Evolutionary conservation across 2,329 filamentous ascomycete species (phyloP).

Genomic region (Emmonsia crescens): DNA sequence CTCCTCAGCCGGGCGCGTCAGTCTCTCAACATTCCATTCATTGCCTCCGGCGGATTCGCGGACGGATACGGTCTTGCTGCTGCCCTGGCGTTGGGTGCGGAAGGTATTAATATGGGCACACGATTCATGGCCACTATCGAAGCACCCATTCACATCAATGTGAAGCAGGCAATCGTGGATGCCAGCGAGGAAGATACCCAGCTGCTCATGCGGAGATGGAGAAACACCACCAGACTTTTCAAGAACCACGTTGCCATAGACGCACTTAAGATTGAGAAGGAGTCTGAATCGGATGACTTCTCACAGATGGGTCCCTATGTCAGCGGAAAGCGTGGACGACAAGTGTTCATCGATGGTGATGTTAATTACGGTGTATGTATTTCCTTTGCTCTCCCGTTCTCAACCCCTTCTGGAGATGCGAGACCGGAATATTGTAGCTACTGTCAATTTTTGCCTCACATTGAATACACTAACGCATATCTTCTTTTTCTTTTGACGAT

Average conservation of each 20-base stretch:
- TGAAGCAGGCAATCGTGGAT: slow-evolving; percentile 85
- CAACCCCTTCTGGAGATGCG: background rate
- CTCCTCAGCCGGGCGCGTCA: slow-evolving; percentile 78
- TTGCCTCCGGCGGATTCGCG: slow-evolving; percentile 90
- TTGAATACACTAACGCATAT: background rate
- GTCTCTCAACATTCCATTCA: slow-evolving; percentile 73
- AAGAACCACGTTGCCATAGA: slow-evolving; percentile 78
- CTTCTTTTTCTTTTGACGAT: slow-evolving; percentile 1
- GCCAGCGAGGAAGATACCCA: slow-evolving; percentile 86
- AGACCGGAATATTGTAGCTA: background rate
- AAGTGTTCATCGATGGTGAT: slow-evolving; percentile 90
- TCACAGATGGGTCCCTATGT: slow-evolving; percentile 77
- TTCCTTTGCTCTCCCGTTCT: background rate
- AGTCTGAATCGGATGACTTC: slow-evolving; percentile 78
- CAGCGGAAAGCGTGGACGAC: slow-evolving; percentile 76
- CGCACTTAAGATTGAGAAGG: slow-evolving; percentile 71
- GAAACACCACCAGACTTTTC: slow-evolving; percentile 80
- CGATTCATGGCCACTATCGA: slow-evolving; percentile 95
- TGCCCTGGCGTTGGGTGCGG: slow-evolving; percentile 77
- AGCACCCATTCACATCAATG: slow-evolving; percentile 80
- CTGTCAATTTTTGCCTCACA: background rate
- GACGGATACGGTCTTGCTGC: slow-evolving; percentile 90
- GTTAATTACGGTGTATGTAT: slow-evolving; percentile 71
- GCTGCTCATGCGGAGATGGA: slow-evolving; percentile 80
- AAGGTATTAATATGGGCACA: slow-evolving; percentile 97